Conservation (phyloP, 257 asterid species). For the Leptodermis oblonga region DNA sequence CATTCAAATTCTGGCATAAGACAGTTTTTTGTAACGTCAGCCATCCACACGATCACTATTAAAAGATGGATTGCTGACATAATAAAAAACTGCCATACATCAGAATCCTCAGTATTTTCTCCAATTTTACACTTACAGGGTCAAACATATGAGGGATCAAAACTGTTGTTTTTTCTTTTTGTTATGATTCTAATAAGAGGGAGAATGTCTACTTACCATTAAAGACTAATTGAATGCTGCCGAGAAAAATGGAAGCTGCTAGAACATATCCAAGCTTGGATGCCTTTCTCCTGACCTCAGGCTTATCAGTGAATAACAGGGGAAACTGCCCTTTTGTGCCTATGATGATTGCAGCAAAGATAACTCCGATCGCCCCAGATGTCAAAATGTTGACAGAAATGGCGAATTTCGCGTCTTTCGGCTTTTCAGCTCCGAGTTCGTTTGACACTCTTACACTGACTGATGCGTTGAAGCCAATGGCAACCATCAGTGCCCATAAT, state of each 20-base stretch:
- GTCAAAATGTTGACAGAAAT: conserved; percentile 51
- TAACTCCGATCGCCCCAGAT: too few species aligned
- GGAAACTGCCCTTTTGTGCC: conserved; percentile 47
- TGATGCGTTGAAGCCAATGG: conserved; percentile 70
- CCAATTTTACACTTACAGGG: too few species aligned
- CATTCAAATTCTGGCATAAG: too few species aligned
- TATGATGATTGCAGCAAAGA: conserved; percentile 42
- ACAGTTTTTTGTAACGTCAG: too few species aligned
- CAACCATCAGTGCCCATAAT: conserved; percentile 68
- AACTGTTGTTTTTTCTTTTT: too few species aligned
- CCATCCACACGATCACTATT: too few species aligned
- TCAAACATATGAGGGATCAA: too few species aligned
- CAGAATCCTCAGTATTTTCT: too few species aligned
- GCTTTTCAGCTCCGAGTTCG: conserved; percentile 72
- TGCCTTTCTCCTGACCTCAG: conserved; percentile 50
- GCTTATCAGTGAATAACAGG: conserved; percentile 41
- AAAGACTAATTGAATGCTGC: conserved; percentile 74
- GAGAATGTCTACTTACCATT: conserved; percentile 64
- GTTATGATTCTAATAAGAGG: too few species aligned
- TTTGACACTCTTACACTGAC: conserved; percentile 72
- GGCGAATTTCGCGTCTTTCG: conserved; percentile 63
- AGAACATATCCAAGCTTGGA: conserved; percentile 60
- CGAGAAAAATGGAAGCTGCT: conserved; percentile 65
- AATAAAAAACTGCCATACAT: too few species aligned
- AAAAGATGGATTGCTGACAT: too few species aligned